Base-by-base conservation (phyloP, 2,329 filamentous ascomycete species). In the Gremmenia infestans region DNA sequence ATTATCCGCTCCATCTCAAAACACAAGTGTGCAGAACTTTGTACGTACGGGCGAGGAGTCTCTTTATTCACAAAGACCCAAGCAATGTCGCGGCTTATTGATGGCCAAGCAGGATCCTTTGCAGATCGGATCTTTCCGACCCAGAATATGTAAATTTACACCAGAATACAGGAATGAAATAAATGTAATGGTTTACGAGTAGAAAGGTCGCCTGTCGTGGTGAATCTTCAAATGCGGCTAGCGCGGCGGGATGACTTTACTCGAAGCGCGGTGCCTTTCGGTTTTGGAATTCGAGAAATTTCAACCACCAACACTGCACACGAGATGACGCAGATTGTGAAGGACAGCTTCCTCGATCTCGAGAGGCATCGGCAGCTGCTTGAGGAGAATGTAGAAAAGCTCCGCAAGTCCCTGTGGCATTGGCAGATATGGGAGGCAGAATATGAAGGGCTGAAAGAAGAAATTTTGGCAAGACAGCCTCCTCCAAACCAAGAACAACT, bases 371-470 rank as follows among this genome's bases (percentile, higher is more conserved):
- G 89, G 15, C 76, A 81, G 62, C 80, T 85, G 58, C 84, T 97
- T 7, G 89, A 96, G 71, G 81, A 84, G 39, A 91, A 87, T 61
- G 81, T 96, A 48, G 74, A 79, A 50, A 84, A 90, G 69, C 81
- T 97, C 19, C 83, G 83, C 54, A 83, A 87, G 66, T 86, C 88
- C 6, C 79, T 97, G 52, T 84, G 85, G 60, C 87, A 96, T 74
- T 99, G 93, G 93, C 88, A 89, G 61, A 86, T 86, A 53, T 95
- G 89, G 82, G 92, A 96, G 70, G 84, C 88, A 48, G 93, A 97
- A 71, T 97, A 97, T 72, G 90, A 96, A 69, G 83, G 86, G 23
- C 79, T 97, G 59, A 91, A 89, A 69, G 90, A 95, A 70, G 90
- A 95, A 66, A 81, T 97, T 32, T 73, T 83, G 52, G 76, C 63